Conservation (phyloP, 768 basidiomycete genomes). For the Harrya chromipes region DNA sequence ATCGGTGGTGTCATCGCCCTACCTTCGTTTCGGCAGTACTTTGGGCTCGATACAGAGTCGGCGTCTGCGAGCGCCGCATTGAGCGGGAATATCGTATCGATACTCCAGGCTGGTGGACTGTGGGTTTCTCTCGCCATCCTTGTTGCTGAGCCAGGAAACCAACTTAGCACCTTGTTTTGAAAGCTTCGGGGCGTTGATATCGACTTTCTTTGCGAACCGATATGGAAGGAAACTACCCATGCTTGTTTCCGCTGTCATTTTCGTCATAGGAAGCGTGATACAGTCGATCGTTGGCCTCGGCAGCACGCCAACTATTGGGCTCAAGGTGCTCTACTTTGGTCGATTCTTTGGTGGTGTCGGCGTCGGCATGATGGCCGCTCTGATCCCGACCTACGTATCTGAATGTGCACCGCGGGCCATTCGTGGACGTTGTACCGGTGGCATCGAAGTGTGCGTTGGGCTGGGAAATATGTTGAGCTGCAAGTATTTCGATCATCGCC, state of each 20-base stretch:
- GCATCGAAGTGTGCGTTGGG: slow-evolving; percentile 32
- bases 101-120: slow-evolving; percentile 37
- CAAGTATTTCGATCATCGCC: slow-evolving; percentile 12
- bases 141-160: not conserved
- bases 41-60: slow-evolving; percentile 29
- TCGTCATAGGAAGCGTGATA: slow-evolving; percentile 33
- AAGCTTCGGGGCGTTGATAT: slow-evolving; percentile 31
- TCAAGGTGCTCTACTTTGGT: slow-evolving; percentile 32
- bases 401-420: slow-evolving; percentile 38
- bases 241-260: slow-evolving; percentile 31
- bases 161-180: too few species aligned
- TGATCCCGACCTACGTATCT: slow-evolving; percentile 37
- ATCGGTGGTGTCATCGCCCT: slow-evolving; percentile 36
- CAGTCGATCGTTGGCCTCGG: slow-evolving; percentile 36
- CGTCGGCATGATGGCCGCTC: slow-evolving; percentile 36
- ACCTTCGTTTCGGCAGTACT: slow-evolving; percentile 36
- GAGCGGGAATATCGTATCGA: slow-evolving; percentile 37
- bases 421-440: slow-evolving; percentile 37
- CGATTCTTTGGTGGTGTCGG: slow-evolving; percentile 51
- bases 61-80: slow-evolving; percentile 25
- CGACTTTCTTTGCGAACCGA: slow-evolving; percentile 27
- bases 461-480: slow-evolving; percentile 36
- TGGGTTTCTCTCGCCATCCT: slow-evolving; percentile 12
- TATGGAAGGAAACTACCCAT: slow-evolving; percentile 37
- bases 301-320: slow-evolving; percentile 20